These are phyloP conservation scores for Euphorbia lathyris DNA, from an alignment of 345 rosid genomes.

Conservation along the genomic window DNA sequence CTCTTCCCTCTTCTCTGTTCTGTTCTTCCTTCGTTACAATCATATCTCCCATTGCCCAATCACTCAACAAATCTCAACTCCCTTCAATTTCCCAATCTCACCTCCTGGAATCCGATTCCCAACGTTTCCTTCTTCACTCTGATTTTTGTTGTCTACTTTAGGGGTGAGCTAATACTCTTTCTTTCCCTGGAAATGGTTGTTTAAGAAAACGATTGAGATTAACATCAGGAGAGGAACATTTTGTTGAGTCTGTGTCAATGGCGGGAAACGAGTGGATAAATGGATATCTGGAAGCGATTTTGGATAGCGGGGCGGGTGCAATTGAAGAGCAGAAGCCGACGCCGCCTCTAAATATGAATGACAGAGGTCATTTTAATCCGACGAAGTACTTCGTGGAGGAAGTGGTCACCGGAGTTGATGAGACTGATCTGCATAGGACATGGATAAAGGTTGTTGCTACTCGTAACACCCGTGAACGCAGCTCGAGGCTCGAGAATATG, in stretches of 20 bases:
- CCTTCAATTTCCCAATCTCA: no score
- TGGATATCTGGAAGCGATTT: constrained; percentile 91
- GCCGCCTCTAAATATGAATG: constrained; percentile 34
- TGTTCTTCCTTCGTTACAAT: not conserved
- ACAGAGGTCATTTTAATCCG: constrained; percentile 66
- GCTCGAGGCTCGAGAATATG: constrained; percentile 96
- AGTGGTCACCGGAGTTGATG: constrained; percentile 90
- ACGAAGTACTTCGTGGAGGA: constrained; percentile 93
- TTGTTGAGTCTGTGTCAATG: constrained; percentile 26
- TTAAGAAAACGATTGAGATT: not conserved
- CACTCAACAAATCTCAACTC: not conserved
- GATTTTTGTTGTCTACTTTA: no score
- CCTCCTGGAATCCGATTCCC: not conserved
- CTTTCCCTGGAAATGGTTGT: not conserved
- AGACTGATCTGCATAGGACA: constrained; percentile 79
- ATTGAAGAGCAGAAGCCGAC: constrained; percentile 56
- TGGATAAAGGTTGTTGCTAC: constrained; percentile 98
- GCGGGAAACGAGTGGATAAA: constrained; percentile 98
- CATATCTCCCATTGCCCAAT: not conserved
- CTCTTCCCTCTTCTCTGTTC: not conserved
- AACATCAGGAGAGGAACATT: not conserved
- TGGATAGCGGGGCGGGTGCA: constrained; percentile 64
- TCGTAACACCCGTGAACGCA: constrained; percentile 86
- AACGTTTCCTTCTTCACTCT: not conserved
- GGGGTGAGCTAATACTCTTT: not conserved